Conservation (phyloP, 306 rosid species). For the Ormosia semicastrata region DNA sequence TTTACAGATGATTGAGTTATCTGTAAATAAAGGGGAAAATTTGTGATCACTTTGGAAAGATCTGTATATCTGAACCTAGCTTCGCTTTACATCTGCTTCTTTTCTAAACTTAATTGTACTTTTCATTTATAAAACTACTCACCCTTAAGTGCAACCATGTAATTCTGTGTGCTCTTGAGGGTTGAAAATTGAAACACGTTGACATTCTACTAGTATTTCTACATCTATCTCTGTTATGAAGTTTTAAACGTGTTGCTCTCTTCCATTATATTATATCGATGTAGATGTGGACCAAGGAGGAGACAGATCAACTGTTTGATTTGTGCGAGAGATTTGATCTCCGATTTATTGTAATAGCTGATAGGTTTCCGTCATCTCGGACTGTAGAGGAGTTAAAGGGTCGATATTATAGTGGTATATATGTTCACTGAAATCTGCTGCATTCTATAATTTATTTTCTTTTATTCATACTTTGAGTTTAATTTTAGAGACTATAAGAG, state of each 20-base stretch:
- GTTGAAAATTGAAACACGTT: not conserved
- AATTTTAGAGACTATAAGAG: not conserved
- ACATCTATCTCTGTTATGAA: not conserved
- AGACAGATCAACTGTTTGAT: constrained; percentile 88
- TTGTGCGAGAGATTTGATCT: constrained; percentile 86
- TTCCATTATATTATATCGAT: constrained; percentile 19
- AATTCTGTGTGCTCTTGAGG: not conserved
- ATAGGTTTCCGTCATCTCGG: constrained; percentile 75
- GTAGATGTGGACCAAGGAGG: constrained; percentile 91
- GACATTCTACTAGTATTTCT: not conserved
- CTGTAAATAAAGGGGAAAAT: not conserved
- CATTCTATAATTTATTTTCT: constrained; percentile 10
- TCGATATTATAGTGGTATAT: constrained; percentile 82
- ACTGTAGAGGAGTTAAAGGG: constrained; percentile 89
- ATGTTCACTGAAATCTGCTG: constrained; percentile 20
- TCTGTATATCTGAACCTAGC: not conserved
- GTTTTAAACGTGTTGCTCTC: not conserved
- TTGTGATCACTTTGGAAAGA: not conserved
- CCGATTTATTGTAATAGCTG: constrained; percentile 87
- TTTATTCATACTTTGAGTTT: not conserved
- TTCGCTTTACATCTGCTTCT: not conserved
- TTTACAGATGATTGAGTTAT: not conserved
- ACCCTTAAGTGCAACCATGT: not conserved
- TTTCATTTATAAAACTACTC: not conserved
- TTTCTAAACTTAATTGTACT: not conserved